Evolutionary conservation across 2,329 filamentous ascomycete species (phyloP), one percentile per base, ranked within the genome.

Genomic region (Cytospora piceae): DNA sequence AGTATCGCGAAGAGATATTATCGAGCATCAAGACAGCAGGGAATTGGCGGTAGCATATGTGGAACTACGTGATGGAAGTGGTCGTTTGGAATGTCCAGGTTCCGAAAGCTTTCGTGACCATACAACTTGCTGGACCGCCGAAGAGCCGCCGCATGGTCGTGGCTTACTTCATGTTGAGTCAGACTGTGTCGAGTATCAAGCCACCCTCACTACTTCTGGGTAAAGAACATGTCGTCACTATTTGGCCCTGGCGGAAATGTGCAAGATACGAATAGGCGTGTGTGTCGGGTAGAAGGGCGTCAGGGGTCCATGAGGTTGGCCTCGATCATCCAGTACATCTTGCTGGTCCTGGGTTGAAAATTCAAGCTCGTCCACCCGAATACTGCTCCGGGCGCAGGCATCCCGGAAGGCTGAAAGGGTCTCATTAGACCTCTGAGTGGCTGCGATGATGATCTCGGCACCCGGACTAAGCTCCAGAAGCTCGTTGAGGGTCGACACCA

Each of bases 401-500:
- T 66, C 58, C 20, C 12, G 55, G 32, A 67, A 66, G 17, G 31
- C 56, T 32, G 24, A 17, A 4, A 66, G 14, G 2, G 66, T 67
- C n/a, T 46, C 34, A 2, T 15, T 39, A 24, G 93, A 93, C 67
- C 92, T 82, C 69, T 93, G 84, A 0, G 90, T 89, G 22, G 88
- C 88, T 4, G 90, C 84, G 65, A 94, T 88, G 55, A 93, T 78
- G 42, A 91, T 84, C 55, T 84, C 78, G 17, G 87, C 79, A 0
- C 73, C 72, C 2, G 86, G 83, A 68, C 86, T 85, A 62, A 87
- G 72, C 1, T 79, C 78, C 58, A 90, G 85, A 15, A 93, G 78
- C 58, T 89, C 83, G 37, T 82, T 77, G 60, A 94, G 74, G 3
- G 90, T 93, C 3, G 81, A 83, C 3, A 91, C 81, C 29, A 94